Base-by-base conservation (phyloP, 805 yeast species). In the Candida odintsovae region DNA sequence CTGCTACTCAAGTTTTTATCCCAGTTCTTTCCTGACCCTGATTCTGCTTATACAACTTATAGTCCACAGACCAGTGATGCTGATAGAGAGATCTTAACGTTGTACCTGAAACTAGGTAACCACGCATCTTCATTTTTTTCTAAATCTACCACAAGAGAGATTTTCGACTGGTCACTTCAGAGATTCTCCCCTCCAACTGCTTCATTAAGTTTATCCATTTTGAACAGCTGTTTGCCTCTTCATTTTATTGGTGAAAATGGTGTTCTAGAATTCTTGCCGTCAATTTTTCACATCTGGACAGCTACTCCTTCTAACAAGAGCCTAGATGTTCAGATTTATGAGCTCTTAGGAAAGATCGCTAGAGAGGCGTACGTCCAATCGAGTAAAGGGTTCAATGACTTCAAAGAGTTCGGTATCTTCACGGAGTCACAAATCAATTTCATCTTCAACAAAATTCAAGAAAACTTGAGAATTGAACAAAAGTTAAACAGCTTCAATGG, bases 241-340 rank as follows among this genome's bases (percentile, higher is more conserved):
- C 59, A 57, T 21, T 62, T 66, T 45, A 53, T 52, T 12, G 53
- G 64, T 2, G 58, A 61, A 6, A 49, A 62, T 9, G 78, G 73
- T 48, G 73, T 78, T 3, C 68, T 78, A 25, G 75, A 80, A 50
- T 80, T 82, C 53, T 60, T 87, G 25, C 82, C 90, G 0, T 66
- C 87, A 2, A 59, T 88, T 8, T 86, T 87, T 53, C 80, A 86
- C 50, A 65, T 86, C 39, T 89, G 96, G 96, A 60, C 76, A 2
- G 70, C 80, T 49, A 64, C 79, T 38, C 65, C 75, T 54, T 65
- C 71, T 48, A 62, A 71, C 53, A 59, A 73, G 36, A 71, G 77
- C 16, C 66, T 79, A 29, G 96, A 87, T 53, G 70, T 82, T 9
- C 83, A 81, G 53, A 54, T 87, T 47, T 72, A 88, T 11, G 79